Percentiles rank a stretch among this genome's conserved stretches.
phyloP scores from a whole-genome alignment of 2,329 filamentous ascomycete species.

The Sclerotinia subarctica region DNA sequence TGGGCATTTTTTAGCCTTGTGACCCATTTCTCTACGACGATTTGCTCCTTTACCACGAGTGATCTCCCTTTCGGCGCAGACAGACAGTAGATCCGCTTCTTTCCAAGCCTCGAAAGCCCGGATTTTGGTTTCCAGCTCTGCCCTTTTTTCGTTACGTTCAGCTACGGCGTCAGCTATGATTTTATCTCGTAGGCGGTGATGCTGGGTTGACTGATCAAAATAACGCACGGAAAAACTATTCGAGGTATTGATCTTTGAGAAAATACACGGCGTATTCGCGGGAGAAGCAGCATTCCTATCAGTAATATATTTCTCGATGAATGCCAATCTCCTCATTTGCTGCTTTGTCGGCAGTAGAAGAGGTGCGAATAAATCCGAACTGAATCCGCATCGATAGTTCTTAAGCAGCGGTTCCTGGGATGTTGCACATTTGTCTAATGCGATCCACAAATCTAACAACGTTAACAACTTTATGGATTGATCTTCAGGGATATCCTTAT shows the following conservation, averaged over 20 bases:
- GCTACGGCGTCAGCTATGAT: conserved; percentile 44
- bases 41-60: background rate
- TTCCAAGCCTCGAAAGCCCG: conserved; percentile 37
- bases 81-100: background rate
- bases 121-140: conserved; percentile 39
- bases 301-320: conserved; percentile 48
- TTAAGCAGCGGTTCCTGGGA: conserved; percentile 42
- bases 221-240: conserved; percentile 48
- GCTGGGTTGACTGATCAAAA: conserved; percentile 44
- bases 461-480: conserved; percentile 55
- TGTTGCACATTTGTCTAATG: conserved; percentile 49
- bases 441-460: conserved; percentile 56
- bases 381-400: conserved; percentile 49
- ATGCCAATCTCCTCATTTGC: conserved; percentile 47
- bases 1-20: conserved; percentile 33
- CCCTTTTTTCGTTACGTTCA: conserved; percentile 36
- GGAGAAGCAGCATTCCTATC: background rate
- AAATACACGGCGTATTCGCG: conserved; percentile 38
- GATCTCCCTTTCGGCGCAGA: background rate
- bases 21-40: background rate
- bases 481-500: conserved; percentile 44
- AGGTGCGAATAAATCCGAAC: conserved; percentile 41
- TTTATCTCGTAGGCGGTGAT: conserved; percentile 38
- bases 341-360: conserved; percentile 45
- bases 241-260: conserved; percentile 39